Conservation (phyloP, 768 basidiomycete genomes). For the Leccinum subgranulosum region DNA sequence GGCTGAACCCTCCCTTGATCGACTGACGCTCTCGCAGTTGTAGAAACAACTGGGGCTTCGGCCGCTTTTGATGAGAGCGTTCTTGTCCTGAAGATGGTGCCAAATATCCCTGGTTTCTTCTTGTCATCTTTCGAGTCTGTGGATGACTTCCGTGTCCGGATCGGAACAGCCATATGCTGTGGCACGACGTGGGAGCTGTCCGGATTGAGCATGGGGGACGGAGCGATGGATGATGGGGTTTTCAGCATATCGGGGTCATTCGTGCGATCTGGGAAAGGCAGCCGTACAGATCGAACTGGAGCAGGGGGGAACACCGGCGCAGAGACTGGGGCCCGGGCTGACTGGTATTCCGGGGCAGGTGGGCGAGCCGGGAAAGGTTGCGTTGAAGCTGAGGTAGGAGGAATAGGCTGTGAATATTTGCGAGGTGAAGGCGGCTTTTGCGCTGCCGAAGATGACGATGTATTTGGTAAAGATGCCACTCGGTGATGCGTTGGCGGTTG, state of each 20-base stretch:
- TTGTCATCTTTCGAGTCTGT: slow-evolving; percentile 34
- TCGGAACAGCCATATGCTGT: slow-evolving; percentile 14
- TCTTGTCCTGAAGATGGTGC: slow-evolving; percentile 28
- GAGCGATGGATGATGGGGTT: slow-evolving; percentile 65
- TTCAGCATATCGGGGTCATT: slow-evolving; percentile 53
- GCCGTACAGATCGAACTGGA: slow-evolving; percentile 23
- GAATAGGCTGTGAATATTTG: slow-evolving; percentile 27
- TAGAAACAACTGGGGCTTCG: slow-evolving; percentile 23
- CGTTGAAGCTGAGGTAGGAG: slow-evolving; percentile 21
- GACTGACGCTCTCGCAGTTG: slow-evolving; percentile 16
- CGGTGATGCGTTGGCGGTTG: slow-evolving; percentile 33
- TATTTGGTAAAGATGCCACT: slow-evolving; percentile 35
- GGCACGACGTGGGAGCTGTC: slow-evolving; percentile 9
- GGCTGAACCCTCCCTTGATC: slow-evolving; percentile 19
- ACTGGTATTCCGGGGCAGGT: slow-evolving; percentile 14
- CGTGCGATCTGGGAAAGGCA: slow-evolving; percentile 29
- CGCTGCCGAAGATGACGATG: slow-evolving; percentile 12
- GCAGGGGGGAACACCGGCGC: slow-evolving; percentile 32
- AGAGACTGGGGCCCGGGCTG: slow-evolving; percentile 27
- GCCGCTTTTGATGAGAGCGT: slow-evolving; percentile 29
- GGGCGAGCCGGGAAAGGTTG: slow-evolving; percentile 31
- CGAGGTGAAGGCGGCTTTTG: slow-evolving; percentile 29
- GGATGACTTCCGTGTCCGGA: slow-evolving; percentile 23
- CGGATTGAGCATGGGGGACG: slow-evolving; percentile 42
- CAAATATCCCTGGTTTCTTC: slow-evolving; percentile 31